These are phyloP conservation scores for Pseudozyma hubeiensis DNA, from an alignment of 1,284 basidiomycete genomes.

Conservation along the genomic window DNA sequence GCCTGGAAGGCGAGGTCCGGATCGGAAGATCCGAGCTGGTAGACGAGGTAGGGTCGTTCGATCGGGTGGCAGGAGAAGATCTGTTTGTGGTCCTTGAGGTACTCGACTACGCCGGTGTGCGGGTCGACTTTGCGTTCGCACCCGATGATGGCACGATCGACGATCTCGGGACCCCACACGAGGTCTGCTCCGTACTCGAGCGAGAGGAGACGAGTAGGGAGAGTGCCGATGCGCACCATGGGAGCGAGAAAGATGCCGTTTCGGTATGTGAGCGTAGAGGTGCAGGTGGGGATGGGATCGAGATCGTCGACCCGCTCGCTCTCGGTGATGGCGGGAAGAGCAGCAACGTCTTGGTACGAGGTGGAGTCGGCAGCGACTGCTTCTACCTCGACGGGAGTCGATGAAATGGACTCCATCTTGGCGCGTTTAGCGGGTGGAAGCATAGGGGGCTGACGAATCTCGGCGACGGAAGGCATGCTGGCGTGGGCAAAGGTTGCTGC, in stretches of 20 bases:
- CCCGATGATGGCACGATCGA: constrained; percentile 95
- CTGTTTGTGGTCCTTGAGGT: constrained; percentile 77
- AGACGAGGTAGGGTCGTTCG: constrained; percentile 73
- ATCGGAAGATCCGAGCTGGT: constrained; percentile 89
- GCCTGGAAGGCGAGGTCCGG: constrained; percentile 91
- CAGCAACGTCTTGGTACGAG: constrained; percentile 21
- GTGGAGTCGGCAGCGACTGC: constrained; percentile 43
- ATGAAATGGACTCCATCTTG: constrained; percentile 22
- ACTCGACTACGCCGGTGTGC: constrained; percentile 89
- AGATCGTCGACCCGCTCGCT: constrained; percentile 32
- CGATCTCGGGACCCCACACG: constrained; percentile 96
- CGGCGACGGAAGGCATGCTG: constrained; percentile 52
- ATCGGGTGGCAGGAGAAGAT: constrained; percentile 94
- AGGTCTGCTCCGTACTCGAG: constrained; percentile 92
- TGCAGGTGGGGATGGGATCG: constrained; percentile 37
- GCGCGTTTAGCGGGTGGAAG: constrained; percentile 44
- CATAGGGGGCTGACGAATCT: constrained; percentile 30
- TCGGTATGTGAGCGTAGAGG: constrained; percentile 31
- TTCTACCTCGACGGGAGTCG: constrained; percentile 23
- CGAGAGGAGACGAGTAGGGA: constrained; percentile 84
- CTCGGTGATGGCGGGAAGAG: constrained; percentile 5
- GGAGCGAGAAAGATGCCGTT: constrained; percentile 66
- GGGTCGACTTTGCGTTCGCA: constrained; percentile 84
- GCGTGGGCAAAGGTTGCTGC: constrained; percentile 7
- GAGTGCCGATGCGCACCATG: constrained; percentile 66